Base-by-base conservation (phyloP, 225 moss, liverwort and hornwort genomes). In the Physcomitrium patens region DNA sequence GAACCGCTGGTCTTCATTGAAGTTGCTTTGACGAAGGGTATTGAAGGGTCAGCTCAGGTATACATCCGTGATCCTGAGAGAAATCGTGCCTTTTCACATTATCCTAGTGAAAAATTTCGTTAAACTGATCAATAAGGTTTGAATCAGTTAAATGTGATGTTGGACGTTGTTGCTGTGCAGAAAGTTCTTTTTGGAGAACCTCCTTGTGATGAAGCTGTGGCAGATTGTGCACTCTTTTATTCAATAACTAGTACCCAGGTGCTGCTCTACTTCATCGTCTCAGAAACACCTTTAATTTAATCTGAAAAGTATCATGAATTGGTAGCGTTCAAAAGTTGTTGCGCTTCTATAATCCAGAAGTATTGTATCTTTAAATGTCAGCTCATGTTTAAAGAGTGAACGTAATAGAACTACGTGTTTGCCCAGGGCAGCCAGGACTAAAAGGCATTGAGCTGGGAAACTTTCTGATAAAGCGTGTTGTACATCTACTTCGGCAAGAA, bases 1-100 rank as follows among this genome's bases (percentile, higher is more conserved):
- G 96, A 96, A 76, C 96, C 96, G 41, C 89, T 94, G 73, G 94
- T 96, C 19, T 96, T 96, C 75, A 94, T 96, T 54, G 96, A 96
- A 89, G 91, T 94, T 81, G 96, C 96, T 46, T 86, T 96, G 28
- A 88, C 81, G 68, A 91, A 85, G 80, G 82, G 88, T 42, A 79
- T 94, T 41, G 83, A 81, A 74, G 81, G 85, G 70, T 96, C 96
- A 58, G 91, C 94, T 60, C 94, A 96, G 96, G 96, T 96, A 77
- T 47, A 58, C 37, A 22, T 67, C 54, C 15, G 49, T 49, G 49
- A 49, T 49, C 49, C 49, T 49, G 1, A 12, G 5, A 5, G n/a
- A 5, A 49, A 20, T 27, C 19, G 9, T 15, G 31, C 2, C 24
- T 70, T 22, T 8, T 3, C 24, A 31, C 9, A 9, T 16, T 49